Conservation (phyloP, 495 filamentous ascomycete genomes). For the Aspergillus funiculosus region DNA sequence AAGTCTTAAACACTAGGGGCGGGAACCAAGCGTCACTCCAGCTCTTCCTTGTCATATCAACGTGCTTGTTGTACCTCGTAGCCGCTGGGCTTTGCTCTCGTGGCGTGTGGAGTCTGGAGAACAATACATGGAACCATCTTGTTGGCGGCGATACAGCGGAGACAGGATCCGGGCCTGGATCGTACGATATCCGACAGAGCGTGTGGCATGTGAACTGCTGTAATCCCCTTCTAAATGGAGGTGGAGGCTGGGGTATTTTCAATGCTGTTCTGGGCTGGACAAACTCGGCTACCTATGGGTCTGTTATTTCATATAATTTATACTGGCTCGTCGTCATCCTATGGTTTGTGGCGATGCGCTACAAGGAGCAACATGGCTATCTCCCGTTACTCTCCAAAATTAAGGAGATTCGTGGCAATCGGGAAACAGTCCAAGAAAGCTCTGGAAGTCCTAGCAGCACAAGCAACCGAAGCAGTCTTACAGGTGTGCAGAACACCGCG, state of each 20-base stretch:
- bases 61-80: constrained; percentile 81
- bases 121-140: constrained; percentile 56
- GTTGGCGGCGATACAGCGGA: constrained; percentile 72
- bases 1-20: too few relatives aligned
- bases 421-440: too few relatives aligned
- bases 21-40: constrained; percentile 63
- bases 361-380: constrained; percentile 60
- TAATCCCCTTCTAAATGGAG: constrained; percentile 64
- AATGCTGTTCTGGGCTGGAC: constrained; percentile 77
- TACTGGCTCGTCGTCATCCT: constrained; percentile 66
- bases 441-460: too few relatives aligned
- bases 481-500: too few relatives aligned
- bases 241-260: constrained; percentile 86
- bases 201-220: constrained; percentile 96
- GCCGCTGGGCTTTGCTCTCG: constrained; percentile 77
- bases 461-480: not conserved
- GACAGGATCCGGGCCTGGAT: constrained; percentile 70
- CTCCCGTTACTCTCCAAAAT: constrained; percentile 18
- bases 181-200: constrained; percentile 76
- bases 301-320: constrained; percentile 77
- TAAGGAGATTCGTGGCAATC: not conserved
- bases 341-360: constrained; percentile 56
- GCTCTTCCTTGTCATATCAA: constrained; percentile 73
- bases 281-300: constrained; percentile 78
- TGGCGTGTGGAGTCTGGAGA: constrained; percentile 67